phyloP scores from a whole-genome alignment of 805 yeast species.

The Saturnispora besseyi region DNA sequence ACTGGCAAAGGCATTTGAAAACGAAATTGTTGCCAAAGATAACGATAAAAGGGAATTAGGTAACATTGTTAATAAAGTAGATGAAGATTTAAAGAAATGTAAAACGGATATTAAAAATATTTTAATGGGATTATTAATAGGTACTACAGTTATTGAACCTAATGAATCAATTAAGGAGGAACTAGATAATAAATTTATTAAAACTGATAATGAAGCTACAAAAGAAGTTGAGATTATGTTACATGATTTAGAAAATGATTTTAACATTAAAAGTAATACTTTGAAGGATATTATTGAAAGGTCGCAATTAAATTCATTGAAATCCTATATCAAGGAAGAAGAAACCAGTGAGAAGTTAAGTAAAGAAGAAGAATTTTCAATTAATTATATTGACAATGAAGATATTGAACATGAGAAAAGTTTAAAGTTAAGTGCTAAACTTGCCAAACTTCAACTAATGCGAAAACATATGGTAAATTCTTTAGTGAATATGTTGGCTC shows the following conservation, averaged over 20 bases:
- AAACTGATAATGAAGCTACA: conserved; percentile 4
- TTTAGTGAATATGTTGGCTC: conserved; percentile 27
- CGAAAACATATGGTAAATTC: conserved; percentile 48
- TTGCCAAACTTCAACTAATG: conserved; percentile 45
- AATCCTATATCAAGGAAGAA: conserved; percentile 31
- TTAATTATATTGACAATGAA: background rate
- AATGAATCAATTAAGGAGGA: conserved; percentile 1
- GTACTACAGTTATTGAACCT: conserved; percentile 3
- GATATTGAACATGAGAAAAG: background rate
- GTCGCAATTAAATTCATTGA: conserved; percentile 38
- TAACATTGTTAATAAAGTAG: conserved; percentile 23
- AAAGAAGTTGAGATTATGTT: conserved; percentile 19
- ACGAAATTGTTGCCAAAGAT: conserved; percentile 38
- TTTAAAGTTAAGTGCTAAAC: conserved; percentile 27
- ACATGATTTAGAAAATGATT: conserved; percentile 11
- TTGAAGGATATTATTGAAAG: conserved; percentile 29
- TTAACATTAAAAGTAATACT: conserved; percentile 13
- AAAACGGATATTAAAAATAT: conserved; percentile 28
- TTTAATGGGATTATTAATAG: conserved; percentile 16
- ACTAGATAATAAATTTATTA: conserved; percentile 12
- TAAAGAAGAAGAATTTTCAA: conserved; percentile 9
- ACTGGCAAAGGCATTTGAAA: conserved; percentile 44
- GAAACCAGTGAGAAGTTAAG: conserved; percentile 22
- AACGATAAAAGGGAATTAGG: conserved; percentile 27
- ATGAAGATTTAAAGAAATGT: conserved; percentile 26